A percentile compares a stretch with the other conserved stretches of the same genome.
Evolutionary conservation across 2,329 filamentous ascomycete species (phyloP).

Genomic region (Claviceps paspali): DNA sequence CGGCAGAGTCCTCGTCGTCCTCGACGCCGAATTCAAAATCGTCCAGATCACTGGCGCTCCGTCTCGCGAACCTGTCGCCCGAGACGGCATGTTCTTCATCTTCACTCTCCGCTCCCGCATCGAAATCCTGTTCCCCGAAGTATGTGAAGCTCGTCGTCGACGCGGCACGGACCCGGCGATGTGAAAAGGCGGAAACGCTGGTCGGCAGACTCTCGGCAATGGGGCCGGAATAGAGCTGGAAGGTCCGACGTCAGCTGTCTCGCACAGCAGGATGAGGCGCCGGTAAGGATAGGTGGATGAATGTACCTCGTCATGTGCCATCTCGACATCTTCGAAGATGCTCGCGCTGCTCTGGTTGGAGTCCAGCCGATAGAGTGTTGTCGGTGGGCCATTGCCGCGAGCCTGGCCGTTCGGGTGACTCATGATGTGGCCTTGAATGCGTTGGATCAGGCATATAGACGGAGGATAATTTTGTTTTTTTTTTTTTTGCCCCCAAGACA

Average conservation of each 20-base stretch:
- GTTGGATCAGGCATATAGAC: slow-evolving; percentile 1
- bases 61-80: slow-evolving; percentile 13
- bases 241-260: background rate
- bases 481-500: no score
- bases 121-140: slow-evolving; percentile 46
- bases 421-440: background rate
- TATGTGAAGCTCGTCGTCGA: slow-evolving; percentile 84
- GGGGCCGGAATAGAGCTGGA: slow-evolving; percentile 72
- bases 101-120: slow-evolving; percentile 11
- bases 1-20: slow-evolving; percentile 23
- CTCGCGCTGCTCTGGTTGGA: slow-evolving; percentile 63
- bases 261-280: background rate
- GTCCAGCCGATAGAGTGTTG: slow-evolving; percentile 39
- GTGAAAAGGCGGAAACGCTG: slow-evolving; percentile 80
- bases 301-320: slow-evolving; percentile 77
- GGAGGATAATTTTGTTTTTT: background rate
- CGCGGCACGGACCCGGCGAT: slow-evolving; percentile 65
- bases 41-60: slow-evolving; percentile 22
- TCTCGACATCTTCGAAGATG: slow-evolving; percentile 91
- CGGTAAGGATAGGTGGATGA: background rate
- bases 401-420: background rate
- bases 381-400: slow-evolving; percentile 1
- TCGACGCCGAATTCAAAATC: slow-evolving; percentile 26
- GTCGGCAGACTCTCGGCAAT: slow-evolving; percentile 93
- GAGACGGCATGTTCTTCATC: slow-evolving; percentile 16